These are phyloP conservation scores for Zymoseptoria passerinii DNA, from an alignment of 2,329 filamentous ascomycete species.

Conservation along the genomic window DNA sequence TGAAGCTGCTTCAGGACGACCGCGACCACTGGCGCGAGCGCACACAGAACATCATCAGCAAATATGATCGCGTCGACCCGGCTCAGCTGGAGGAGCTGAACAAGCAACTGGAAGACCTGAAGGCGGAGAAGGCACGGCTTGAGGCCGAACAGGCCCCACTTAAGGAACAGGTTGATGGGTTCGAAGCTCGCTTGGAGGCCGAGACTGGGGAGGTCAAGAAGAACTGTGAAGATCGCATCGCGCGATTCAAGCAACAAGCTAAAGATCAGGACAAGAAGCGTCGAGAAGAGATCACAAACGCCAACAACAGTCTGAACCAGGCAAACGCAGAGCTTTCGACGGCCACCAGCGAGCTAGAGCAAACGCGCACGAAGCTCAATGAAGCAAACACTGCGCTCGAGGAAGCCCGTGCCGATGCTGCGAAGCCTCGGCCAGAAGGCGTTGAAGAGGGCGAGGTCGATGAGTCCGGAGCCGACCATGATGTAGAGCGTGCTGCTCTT, in stretches of 20 bases:
- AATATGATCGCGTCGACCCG: constrained; percentile 91
- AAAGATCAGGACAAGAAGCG: constrained; percentile 55
- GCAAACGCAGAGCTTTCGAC: constrained; percentile 12
- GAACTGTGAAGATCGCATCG: constrained; percentile 10
- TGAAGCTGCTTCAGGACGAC: constrained; percentile 82
- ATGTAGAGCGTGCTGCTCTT: constrained; percentile 29
- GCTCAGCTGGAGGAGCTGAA: constrained; percentile 86
- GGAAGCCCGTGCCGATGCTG: constrained; percentile 43
- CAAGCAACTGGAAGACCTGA: constrained; percentile 54
- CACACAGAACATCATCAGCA: constrained; percentile 88
- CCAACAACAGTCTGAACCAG: constrained; percentile 18
- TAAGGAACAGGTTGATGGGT: constrained; percentile 42
- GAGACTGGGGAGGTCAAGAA: constrained; percentile 24
- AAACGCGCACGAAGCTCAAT: constrained; percentile 47
- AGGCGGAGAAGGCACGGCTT: constrained; percentile 47
- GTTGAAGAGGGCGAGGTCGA: constrained; percentile 42
- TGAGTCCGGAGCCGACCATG: constrained; percentile 23
- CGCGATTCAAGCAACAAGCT: constrained; percentile 35
- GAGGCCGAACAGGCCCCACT: constrained; percentile 43
- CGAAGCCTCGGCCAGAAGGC: constrained; percentile 18
- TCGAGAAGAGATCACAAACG: constrained; percentile 54
- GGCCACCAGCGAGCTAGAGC: constrained; percentile 10
- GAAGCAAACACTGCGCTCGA: constrained; percentile 57
- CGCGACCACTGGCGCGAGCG: constrained; percentile 93
- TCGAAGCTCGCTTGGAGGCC: constrained; percentile 37